Conservation (phyloP, 2,329 filamentous ascomycete species). For the Sporothrix phasma region DNA sequence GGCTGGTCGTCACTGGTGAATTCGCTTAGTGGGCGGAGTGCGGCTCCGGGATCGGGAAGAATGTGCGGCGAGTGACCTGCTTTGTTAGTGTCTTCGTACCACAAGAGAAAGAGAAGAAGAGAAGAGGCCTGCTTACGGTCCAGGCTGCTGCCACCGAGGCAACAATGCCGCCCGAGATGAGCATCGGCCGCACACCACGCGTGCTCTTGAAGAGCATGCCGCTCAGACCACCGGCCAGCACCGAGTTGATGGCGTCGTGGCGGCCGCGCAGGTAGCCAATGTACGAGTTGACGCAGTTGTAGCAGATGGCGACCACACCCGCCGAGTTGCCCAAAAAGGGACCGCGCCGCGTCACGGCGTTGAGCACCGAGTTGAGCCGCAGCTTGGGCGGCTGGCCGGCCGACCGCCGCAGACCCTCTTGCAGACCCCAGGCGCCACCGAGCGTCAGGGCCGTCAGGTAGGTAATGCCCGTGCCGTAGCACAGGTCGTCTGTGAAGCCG, state of each 20-base stretch:
- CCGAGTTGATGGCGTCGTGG: slow-evolving; percentile 83
- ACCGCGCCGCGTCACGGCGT: slow-evolving; percentile 83
- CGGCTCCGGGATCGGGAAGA: slow-evolving; percentile 20
- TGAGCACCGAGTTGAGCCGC: slow-evolving; percentile 85
- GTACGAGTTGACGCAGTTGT: slow-evolving; percentile 84
- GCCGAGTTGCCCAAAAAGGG: slow-evolving; percentile 95
- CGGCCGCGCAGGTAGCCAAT: slow-evolving; percentile 71
- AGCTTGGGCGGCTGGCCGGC: slow-evolving; percentile 74
- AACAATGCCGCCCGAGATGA: slow-evolving; percentile 87
- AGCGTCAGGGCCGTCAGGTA: slow-evolving; percentile 79
- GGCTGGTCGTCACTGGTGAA: not conserved
- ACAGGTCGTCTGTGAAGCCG: slow-evolving; percentile 96
- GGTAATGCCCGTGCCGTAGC: slow-evolving; percentile 91
- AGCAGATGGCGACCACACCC: slow-evolving; percentile 89
- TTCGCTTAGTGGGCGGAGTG: not conserved
- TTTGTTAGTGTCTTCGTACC: not conserved
- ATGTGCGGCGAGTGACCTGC: slow-evolving; percentile 20
- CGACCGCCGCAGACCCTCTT: slow-evolving; percentile 78
- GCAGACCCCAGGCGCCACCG: slow-evolving; percentile 85
- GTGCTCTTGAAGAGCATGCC: slow-evolving; percentile 97
- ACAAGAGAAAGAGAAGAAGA: not conserved
- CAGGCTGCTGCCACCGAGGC: slow-evolving; percentile 75
- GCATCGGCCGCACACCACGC: slow-evolving; percentile 78
- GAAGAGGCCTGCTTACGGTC: slow-evolving; percentile 57
- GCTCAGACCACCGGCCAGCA: slow-evolving; percentile 74